Evolutionary conservation across 306 rosid species (phyloP).

Genomic region (Benincasa hispida): DNA sequence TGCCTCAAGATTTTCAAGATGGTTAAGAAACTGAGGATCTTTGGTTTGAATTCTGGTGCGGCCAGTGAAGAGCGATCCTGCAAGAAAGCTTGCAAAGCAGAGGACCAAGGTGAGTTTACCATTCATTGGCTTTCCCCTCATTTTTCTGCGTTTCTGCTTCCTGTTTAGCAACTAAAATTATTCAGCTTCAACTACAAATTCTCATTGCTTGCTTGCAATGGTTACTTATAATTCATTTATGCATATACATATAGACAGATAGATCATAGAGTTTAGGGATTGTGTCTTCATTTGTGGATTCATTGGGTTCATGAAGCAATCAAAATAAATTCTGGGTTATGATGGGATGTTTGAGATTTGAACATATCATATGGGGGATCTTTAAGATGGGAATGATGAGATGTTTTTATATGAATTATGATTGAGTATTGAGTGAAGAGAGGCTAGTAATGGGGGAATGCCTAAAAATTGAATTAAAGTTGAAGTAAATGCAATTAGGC

Average conservation of each 20-base stretch:
- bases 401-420: neutral
- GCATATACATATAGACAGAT: neutral
- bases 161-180: neutral
- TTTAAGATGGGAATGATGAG: neutral
- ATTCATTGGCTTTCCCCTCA: conserved; percentile 8
- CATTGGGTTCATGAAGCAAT: neutral
- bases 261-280: neutral
- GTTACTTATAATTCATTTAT: neutral
- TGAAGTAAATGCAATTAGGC: conserved; percentile 6
- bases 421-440: neutral
- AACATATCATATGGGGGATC: neutral
- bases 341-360: neutral
- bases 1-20: neutral
- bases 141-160: neutral
- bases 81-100: conserved; percentile 4
- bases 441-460: neutral
- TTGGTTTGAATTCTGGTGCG: neutral
- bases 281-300: neutral
- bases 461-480: neutral
- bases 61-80: neutral
- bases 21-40: conserved; percentile 1
- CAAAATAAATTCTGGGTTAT: neutral
- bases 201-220: neutral
- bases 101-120: conserved; percentile 5
- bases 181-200: neutral